Evolutionary conservation across 176 grass and related monocot species (phyloP), one percentile per base, ranked within the genome.

Genomic region (Carex cristatella): DNA sequence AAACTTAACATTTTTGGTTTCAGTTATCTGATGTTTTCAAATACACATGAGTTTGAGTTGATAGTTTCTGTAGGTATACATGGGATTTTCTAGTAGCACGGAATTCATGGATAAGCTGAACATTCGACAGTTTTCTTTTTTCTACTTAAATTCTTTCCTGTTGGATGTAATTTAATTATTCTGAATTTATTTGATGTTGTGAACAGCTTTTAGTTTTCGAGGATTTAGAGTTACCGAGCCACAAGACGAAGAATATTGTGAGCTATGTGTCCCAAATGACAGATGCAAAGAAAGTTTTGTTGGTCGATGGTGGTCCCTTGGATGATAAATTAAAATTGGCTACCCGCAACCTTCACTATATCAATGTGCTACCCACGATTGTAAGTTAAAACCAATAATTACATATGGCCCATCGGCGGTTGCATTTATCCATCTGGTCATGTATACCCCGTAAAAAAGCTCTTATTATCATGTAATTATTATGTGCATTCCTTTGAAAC

Each of bases 221-320:
- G 53, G 87, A 97, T 89, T 31, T 91, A 14, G 88, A 85, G 40
- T 54, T 97, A 14, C 95, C 91, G 16, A 93, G 89, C 86, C 92
- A 94, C 89, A 98, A 94, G 80, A 94, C 94, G 1, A 94, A 97
- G 87, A 94, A 95, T 77, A 88, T 94, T 33, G 96, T 95, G 59
- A 89, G 79, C 23, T 88, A 92, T 69, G 66, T 95, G 5, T 58
- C 84, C 1, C 90, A 94, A 87, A 90, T 93, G 90, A 86, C 94
- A 4, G 84, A 84, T 18, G 87, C 82, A 5, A 94, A 94, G 87
- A 99, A 95, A 80, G 83, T 99, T 84, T 81, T 99, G 54, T 90
- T 92, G 86, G 93, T 99, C 12, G 93, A 94, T 86, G 91, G 93
- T 63, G 88, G 91, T 3, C 80, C 87, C 15, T 85, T 94, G 3